phyloP scores from a whole-genome alignment of 2,329 filamentous ascomycete genomes.

The Aspergillus vadensis region DNA sequence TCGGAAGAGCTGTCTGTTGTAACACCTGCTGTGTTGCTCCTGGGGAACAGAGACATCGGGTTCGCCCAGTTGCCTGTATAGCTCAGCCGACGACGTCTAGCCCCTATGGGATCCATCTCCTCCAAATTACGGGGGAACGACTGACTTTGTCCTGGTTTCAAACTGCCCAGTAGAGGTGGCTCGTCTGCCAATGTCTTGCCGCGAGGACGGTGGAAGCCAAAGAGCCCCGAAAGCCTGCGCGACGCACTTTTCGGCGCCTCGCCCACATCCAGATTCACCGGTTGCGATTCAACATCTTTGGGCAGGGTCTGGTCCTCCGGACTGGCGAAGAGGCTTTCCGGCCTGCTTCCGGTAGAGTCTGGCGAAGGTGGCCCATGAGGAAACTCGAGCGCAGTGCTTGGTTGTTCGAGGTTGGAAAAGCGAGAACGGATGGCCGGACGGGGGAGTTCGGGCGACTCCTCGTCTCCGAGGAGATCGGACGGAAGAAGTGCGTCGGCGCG shows the following conservation, averaged over 20 bases:
- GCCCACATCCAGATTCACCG: slow-evolving; percentile 33
- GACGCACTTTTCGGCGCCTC: slow-evolving; percentile 48
- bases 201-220: slow-evolving; percentile 60
- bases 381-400: slow-evolving; percentile 37
- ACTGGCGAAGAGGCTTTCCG: slow-evolving; percentile 50
- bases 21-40: slow-evolving; percentile 46
- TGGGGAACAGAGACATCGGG: slow-evolving; percentile 51
- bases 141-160: slow-evolving; percentile 63
- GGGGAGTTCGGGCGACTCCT: slow-evolving; percentile 46
- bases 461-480: slow-evolving; percentile 62
- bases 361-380: slow-evolving; percentile 47
- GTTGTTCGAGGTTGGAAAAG: slow-evolving; percentile 34
- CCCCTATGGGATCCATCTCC: slow-evolving; percentile 54
- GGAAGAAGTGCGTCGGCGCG: slow-evolving; percentile 63
- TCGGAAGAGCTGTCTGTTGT: slow-evolving; percentile 47
- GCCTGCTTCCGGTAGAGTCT: slow-evolving; percentile 47
- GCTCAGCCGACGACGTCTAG: slow-evolving; percentile 57
- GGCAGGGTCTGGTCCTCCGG: slow-evolving; percentile 42
- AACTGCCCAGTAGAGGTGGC: slow-evolving; percentile 58
- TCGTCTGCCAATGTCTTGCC: slow-evolving; percentile 63
- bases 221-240: slow-evolving; percentile 59
- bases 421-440: slow-evolving; percentile 30
- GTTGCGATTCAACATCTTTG: slow-evolving; percentile 40
- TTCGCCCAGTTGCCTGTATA: slow-evolving; percentile 59
- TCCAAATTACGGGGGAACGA: slow-evolving; percentile 61